These are phyloP conservation scores for Coniosporium tulheliwenetii DNA, from an alignment of 2,329 filamentous ascomycete genomes.

Conservation along the genomic window DNA sequence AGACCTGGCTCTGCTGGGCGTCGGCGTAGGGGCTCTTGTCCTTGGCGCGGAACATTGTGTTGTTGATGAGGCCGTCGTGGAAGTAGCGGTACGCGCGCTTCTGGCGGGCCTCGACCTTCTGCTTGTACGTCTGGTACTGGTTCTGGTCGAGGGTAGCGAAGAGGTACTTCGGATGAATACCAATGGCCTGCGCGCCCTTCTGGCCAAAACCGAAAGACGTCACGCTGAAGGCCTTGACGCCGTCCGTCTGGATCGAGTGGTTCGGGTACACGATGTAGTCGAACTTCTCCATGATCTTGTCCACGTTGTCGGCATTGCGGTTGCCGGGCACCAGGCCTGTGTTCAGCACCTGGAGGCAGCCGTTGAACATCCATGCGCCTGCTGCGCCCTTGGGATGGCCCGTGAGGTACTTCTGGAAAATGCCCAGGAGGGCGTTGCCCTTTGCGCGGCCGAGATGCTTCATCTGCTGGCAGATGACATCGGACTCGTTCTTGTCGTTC, in stretches of 20 bases:
- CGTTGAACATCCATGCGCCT: constrained; percentile 99
- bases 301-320: constrained; percentile 94
- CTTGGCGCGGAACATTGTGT: constrained; percentile 95
- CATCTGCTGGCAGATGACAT: constrained; percentile 92
- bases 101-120: constrained; percentile 81
- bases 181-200: constrained; percentile 94
- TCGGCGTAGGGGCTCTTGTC: constrained; percentile 78
- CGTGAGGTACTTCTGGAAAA: constrained; percentile 99
- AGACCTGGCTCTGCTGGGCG: constrained; percentile 69
- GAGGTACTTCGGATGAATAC: constrained; percentile 91
- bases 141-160: constrained; percentile 84
- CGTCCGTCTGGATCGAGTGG: constrained; percentile 89
- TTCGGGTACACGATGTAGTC: constrained; percentile 97
- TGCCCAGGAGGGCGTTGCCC: constrained; percentile 88
- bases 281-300: constrained; percentile 91
- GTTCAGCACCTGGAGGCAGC: constrained; percentile 89
- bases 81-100: constrained; percentile 99
- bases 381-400: constrained; percentile 98
- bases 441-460: constrained; percentile 87
- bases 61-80: constrained; percentile 97
- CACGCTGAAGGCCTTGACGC: constrained; percentile 95
- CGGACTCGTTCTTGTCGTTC: constrained; percentile 99
- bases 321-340: constrained; percentile 89
- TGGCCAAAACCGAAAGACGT: constrained; percentile 99
- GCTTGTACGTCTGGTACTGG: constrained; percentile 67